Conservation (phyloP, 805 yeast species). For the Myxozyma kluyveri region DNA sequence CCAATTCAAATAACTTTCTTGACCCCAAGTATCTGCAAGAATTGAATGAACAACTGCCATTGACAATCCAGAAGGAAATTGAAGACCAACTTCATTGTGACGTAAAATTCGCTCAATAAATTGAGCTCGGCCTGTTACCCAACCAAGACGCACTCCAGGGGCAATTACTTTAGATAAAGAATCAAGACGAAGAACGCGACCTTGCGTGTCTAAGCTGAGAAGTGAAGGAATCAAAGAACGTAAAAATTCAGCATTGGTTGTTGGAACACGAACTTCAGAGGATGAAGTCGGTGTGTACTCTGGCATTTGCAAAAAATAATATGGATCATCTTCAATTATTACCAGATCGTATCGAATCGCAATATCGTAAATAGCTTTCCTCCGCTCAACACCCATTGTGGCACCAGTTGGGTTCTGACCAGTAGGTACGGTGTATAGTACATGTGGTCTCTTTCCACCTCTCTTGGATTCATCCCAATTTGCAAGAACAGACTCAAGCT, state of each 20-base stretch:
- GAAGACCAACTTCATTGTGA: constrained; percentile 77
- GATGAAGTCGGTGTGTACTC: constrained; percentile 43
- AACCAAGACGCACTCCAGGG: constrained; percentile 86
- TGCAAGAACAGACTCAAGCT: constrained; percentile 57
- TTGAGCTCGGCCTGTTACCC: constrained; percentile 72
- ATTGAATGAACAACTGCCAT: constrained; percentile 68
- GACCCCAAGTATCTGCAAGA: constrained; percentile 79
- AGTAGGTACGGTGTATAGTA: constrained; percentile 87
- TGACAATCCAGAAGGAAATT: constrained; percentile 77
- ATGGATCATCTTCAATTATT: constrained; percentile 94
- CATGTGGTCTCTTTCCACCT: constrained; percentile 65
- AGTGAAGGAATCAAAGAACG: constrained; percentile 70
- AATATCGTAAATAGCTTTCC: constrained; percentile 67
- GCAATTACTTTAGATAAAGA: constrained; percentile 89
- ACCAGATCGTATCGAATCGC: constrained; percentile 84
- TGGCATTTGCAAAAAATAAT: constrained; percentile 94
- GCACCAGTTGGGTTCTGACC: constrained; percentile 99
- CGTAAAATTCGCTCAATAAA: constrained; percentile 66
- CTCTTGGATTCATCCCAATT: constrained; percentile 58
- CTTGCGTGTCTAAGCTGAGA: constrained; percentile 73
- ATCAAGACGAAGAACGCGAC: constrained; percentile 85
- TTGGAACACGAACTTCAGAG: constrained; percentile 41
- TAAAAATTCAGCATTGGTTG: constrained; percentile 41
- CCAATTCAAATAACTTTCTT: constrained; percentile 85
- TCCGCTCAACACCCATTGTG: constrained; percentile 71